These are phyloP conservation scores for Drosera capensis DNA, from an alignment of 148 eudicot species.

Conservation along the genomic window DNA sequence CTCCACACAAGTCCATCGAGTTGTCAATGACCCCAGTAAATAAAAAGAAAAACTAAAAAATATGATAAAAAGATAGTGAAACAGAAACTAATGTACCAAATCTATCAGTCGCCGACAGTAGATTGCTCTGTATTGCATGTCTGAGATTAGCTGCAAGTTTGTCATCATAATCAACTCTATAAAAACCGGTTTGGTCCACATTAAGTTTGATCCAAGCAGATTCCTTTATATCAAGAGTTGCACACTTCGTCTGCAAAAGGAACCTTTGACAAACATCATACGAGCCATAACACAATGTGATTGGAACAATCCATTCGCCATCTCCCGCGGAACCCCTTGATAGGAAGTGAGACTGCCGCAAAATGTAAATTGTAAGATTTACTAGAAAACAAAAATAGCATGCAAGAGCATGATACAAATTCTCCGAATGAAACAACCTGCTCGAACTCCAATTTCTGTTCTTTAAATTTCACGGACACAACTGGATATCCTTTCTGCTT, in stretches of 20 bases:
- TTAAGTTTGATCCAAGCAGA: slow-evolving; percentile 72
- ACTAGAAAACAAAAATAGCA: too few relatives aligned
- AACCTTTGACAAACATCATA: slow-evolving; percentile 53
- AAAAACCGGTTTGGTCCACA: slow-evolving; percentile 82
- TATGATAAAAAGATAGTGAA: background rate
- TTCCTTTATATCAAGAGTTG: slow-evolving; percentile 38
- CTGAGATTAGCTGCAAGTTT: slow-evolving; percentile 54
- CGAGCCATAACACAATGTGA: slow-evolving; percentile 67
- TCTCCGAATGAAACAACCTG: too few relatives aligned
- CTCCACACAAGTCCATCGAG: slow-evolving; percentile 2
- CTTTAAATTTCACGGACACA: slow-evolving; percentile 55
- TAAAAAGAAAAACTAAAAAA: background rate
- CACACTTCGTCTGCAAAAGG: slow-evolving; percentile 52
- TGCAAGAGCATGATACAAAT: too few relatives aligned
- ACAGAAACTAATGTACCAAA: slow-evolving; percentile 57
- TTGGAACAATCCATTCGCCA: slow-evolving; percentile 90
- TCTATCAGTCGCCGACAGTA: slow-evolving; percentile 65
- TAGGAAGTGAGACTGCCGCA: slow-evolving; percentile 60
- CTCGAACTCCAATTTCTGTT: slow-evolving; percentile 54
- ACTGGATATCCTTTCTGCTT: slow-evolving; percentile 95
- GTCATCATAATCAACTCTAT: slow-evolving; percentile 86
- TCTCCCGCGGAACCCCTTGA: slow-evolving; percentile 58
- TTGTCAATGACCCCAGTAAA: background rate
- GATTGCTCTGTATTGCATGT: slow-evolving; percentile 61
- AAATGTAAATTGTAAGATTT: slow-evolving; percentile 6